Base-by-base conservation (phyloP, 2,329 filamentous ascomycete species). In the Cercospora citrullina region DNA sequence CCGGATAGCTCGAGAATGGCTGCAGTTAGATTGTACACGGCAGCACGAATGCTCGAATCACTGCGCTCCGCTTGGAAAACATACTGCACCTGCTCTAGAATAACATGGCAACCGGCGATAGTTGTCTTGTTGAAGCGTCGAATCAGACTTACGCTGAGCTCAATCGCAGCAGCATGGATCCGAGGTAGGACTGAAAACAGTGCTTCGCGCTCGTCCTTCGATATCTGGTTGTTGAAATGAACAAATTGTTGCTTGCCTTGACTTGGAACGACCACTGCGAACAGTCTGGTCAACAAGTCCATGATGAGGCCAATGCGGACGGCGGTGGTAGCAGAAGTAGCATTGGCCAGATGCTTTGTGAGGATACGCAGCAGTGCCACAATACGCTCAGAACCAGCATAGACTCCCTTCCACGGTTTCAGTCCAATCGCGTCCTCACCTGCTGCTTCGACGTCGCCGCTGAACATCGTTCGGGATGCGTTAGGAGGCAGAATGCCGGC, bases 191-290 rank as follows among this genome's bases (percentile, higher is more conserved):
- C 83, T 58, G 86, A 82, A 87, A 91, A 94, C 3, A 97, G 84
- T 55, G 89, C 87, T 63, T 96, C 92, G 69, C 90, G 90, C 79
- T 97, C 94, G 60, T 96, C 91, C 69, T 90, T 87, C 33, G 89
- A 86, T 70, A 95, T 87, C 70, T 92, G 90, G 7, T 89, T 84
- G 73, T 93, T 94, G 68, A 89, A 83, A 68, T 89, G 87, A n/a
- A 87, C 79, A 1, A 66, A 69, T n/a, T 71, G 66, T 81, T 83
- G 71, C 83, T 83, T 68, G 28, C 76, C 68, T 78, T 81, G 76
- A 75, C 71, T 65, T 72, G 87, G 78, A 78, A 87, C 71, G 77
- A 85, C 78, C 55, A 96, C 84, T 18, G 90, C 87, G 39, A 91
- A 86, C 30, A 97, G 80, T 55, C 94, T 86, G 14, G 87, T 87